Percentiles rank a stretch among this genome's conserved stretches.
Evolutionary conservation across 2,329 filamentous ascomycete species (phyloP).

Genomic region (Fusarium metavorans): DNA sequence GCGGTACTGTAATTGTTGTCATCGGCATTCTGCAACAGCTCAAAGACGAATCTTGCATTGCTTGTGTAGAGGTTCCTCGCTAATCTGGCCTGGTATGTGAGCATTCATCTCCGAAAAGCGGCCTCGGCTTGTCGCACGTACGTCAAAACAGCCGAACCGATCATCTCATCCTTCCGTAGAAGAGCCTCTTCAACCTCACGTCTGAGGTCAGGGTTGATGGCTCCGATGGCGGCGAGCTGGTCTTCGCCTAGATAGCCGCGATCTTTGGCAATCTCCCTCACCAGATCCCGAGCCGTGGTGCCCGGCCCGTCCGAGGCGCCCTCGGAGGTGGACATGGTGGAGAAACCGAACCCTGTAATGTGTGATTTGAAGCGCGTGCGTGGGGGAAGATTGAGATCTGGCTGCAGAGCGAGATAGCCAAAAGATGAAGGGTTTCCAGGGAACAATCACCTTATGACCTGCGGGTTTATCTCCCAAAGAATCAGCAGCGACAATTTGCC

Average conservation of each 20-base stretch:
- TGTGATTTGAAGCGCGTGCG: neutral
- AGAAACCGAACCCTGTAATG: neutral
- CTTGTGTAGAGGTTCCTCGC: conserved; percentile 57
- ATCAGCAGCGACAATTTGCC: neutral
- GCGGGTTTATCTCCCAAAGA: neutral
- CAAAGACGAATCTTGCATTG: conserved; percentile 62
- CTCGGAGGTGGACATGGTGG: conserved; percentile 1
- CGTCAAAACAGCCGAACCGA: conserved; percentile 40
- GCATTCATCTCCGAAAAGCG: neutral
- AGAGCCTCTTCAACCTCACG: conserved; percentile 39
- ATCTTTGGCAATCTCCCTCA: conserved; percentile 38
- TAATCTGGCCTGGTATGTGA: conserved; percentile 46
- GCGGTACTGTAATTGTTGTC: conserved; percentile 58
- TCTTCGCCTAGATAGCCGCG: conserved; percentile 39
- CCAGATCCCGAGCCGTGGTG: conserved; percentile 24
- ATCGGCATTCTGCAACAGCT: conserved; percentile 67
- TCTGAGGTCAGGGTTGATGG: conserved; percentile 28
- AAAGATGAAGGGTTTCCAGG: neutral
- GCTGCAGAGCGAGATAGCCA: conserved; percentile 3
- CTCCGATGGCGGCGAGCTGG: conserved; percentile 30
- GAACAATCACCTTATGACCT: neutral
- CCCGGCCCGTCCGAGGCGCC: neutral
- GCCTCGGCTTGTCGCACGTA: conserved; percentile 7
- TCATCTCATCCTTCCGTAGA: conserved; percentile 39
- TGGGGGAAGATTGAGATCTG: neutral